Percentiles rank a stretch among this genome's conserved stretches.
phyloP scores from a whole-genome alignment of 73 alveolate genomes.

The Breviolum minutum region DNA sequence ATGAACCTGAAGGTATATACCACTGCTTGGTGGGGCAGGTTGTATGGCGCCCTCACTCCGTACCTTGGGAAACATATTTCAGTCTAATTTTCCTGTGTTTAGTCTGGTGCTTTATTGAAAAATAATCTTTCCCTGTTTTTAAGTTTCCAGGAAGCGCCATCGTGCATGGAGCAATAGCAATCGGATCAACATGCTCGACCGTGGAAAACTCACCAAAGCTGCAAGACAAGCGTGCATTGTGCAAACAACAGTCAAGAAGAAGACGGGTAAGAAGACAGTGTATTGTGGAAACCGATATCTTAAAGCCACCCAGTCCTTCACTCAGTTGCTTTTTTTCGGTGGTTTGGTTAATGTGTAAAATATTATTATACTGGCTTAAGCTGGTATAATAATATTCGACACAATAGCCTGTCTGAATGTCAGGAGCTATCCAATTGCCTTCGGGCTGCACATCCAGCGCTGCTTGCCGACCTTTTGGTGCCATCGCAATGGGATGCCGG shows the following conservation, averaged over 20 bases:
- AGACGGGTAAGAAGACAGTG: neutral
- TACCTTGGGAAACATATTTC: neutral
- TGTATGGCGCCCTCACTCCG: neutral
- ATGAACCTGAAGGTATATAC: neutral
- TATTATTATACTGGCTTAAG: too few species aligned
- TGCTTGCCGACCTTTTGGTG: neutral
- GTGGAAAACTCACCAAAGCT: neutral
- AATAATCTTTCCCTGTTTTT: neutral
- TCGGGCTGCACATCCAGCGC: neutral
- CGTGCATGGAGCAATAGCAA: neutral
- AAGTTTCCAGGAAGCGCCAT: neutral
- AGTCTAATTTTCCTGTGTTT: neutral
- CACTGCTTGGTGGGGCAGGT: neutral
- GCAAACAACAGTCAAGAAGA: neutral
- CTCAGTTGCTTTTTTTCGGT: too few species aligned
- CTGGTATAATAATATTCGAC: too few species aligned
- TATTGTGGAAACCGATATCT: neutral
- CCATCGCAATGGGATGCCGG: neutral
- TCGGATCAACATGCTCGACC: neutral
- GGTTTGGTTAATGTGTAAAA: too few species aligned
- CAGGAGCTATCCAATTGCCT: neutral
- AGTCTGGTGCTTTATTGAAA: neutral
- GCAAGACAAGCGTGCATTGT: neutral
- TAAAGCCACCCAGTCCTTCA: neutral
- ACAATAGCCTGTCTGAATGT: too few species aligned